Evolutionary conservation across 495 filamentous ascomycete species (phyloP).

Genomic region (Neurospora sp.): DNA sequence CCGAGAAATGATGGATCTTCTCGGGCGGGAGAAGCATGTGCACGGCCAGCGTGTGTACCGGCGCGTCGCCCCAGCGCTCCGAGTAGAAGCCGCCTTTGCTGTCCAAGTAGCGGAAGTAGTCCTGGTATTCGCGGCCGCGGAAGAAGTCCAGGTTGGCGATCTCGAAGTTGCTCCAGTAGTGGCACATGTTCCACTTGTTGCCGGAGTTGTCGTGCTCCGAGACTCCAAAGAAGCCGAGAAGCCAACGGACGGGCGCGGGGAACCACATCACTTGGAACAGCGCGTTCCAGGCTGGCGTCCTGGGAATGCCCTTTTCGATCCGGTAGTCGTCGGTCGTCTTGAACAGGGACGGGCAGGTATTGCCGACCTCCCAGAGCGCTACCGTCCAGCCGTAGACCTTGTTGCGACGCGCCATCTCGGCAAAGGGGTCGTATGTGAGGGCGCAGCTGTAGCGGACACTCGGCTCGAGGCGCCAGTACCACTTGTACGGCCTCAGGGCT

Average conservation of each 20-base stretch:
- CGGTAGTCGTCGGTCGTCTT: constrained; percentile 35
- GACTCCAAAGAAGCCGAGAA: constrained; percentile 24
- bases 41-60: constrained; percentile 42
- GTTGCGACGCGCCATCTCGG: constrained; percentile 39
- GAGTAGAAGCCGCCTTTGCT: constrained; percentile 42
- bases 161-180: constrained; percentile 52
- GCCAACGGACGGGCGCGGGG: constrained; percentile 29
- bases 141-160: constrained; percentile 47
- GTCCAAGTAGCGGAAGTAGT: constrained; percentile 40
- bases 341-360: constrained; percentile 41
- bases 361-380: constrained; percentile 38
- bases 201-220: constrained; percentile 23
- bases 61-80: constrained; percentile 49
- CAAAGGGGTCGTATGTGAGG: constrained; percentile 47
- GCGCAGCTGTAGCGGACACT: constrained; percentile 43
- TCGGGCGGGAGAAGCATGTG: constrained; percentile 39
- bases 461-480: constrained; percentile 48
- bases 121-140: constrained; percentile 35
- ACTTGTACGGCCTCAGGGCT: constrained; percentile 34
- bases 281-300: constrained; percentile 31
- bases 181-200: constrained; percentile 42
- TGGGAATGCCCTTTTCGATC: constrained; percentile 19
- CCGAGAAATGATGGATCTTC: constrained; percentile 42
- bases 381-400: constrained; percentile 46
- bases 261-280: constrained; percentile 28